Percentiles rank a stretch among this genome's conserved stretches.
These are phyloP conservation scores for Epithele typhae DNA, from an alignment of 768 basidiomycete genomes.

Conservation along the genomic window DNA sequence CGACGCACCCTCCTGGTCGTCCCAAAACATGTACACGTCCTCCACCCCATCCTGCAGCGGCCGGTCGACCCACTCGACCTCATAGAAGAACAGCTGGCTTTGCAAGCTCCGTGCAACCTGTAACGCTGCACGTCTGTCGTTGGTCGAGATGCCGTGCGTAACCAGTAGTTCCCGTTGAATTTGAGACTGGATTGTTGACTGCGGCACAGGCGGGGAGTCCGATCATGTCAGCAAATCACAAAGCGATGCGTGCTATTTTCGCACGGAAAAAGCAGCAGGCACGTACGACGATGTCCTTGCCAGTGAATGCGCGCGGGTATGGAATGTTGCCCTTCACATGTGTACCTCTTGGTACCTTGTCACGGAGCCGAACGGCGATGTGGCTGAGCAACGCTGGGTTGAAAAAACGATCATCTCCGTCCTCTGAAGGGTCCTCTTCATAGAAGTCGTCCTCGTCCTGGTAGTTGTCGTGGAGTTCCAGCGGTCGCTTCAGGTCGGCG, in stretches of 20 bases:
- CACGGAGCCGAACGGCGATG: conserved; percentile 82
- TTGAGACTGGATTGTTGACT: conserved; percentile 86
- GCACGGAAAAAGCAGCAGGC: no score
- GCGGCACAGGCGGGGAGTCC: no score
- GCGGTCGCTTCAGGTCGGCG: conserved; percentile 31
- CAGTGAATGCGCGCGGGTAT: conserved; percentile 88
- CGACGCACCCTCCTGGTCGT: conserved; percentile 66
- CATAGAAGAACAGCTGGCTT: conserved; percentile 91
- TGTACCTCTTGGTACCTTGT: conserved; percentile 81
- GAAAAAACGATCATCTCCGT: conserved; percentile 72
- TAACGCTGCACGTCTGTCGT: conserved; percentile 78
- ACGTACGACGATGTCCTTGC: conserved; percentile 89
- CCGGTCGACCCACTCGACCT: conserved; percentile 91
- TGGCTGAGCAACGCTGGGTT: conserved; percentile 86
- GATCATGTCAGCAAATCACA: no score
- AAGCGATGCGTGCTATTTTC: no score
- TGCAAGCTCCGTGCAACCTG: conserved; percentile 89
- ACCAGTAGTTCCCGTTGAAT: conserved; percentile 81
- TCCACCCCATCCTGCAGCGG: conserved; percentile 83
- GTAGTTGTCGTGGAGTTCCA: conserved; percentile 43
- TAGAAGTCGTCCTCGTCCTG: conserved; percentile 48
- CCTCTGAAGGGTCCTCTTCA: conserved; percentile 45
- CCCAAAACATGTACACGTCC: conserved; percentile 91
- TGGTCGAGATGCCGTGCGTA: conserved; percentile 68
- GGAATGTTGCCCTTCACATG: conserved; percentile 94